These are phyloP conservation scores for Cucurbita argyrosperma DNA, from an alignment of 306 rosid genomes.

Conservation along the genomic window DNA sequence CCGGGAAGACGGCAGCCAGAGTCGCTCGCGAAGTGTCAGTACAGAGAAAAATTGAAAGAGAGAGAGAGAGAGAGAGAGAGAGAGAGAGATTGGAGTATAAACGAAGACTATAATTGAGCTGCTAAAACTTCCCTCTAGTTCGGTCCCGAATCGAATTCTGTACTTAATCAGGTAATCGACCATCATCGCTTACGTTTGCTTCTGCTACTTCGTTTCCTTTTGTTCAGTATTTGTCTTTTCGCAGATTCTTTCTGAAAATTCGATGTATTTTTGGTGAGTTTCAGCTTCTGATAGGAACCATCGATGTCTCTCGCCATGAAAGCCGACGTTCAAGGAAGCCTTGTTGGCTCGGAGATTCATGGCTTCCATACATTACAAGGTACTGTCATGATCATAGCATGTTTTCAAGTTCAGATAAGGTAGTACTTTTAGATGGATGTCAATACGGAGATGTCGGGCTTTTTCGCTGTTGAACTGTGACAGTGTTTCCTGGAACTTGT, in stretches of 20 bases:
- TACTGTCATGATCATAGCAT: background rate
- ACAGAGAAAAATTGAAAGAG: background rate
- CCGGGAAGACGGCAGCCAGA: background rate
- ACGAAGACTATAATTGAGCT: background rate
- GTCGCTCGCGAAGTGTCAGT: background rate
- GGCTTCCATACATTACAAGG: slow-evolving; percentile 90
- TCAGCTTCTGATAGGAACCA: slow-evolving; percentile 7
- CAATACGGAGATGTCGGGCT: background rate
- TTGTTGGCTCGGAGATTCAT: slow-evolving; percentile 69
- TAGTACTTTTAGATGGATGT: background rate
- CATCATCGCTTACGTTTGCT: background rate
- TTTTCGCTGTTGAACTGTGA: background rate
- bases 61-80: background rate
- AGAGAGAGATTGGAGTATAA: background rate
- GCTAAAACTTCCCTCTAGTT: background rate
- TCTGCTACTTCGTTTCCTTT: background rate
- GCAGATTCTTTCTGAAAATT: slow-evolving; percentile 2
- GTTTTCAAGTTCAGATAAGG: background rate
- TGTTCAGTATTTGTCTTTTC: background rate
- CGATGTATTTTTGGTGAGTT: slow-evolving; percentile 2
- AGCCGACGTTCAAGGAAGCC: slow-evolving; percentile 21
- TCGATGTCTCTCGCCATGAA: slow-evolving; percentile 28
- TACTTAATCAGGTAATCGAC: background rate
- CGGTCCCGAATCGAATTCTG: background rate
- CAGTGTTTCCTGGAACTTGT: background rate